Evolutionary conservation across 768 basidiomycete species (phyloP).

Genomic region (Boletus rubropictus): DNA sequence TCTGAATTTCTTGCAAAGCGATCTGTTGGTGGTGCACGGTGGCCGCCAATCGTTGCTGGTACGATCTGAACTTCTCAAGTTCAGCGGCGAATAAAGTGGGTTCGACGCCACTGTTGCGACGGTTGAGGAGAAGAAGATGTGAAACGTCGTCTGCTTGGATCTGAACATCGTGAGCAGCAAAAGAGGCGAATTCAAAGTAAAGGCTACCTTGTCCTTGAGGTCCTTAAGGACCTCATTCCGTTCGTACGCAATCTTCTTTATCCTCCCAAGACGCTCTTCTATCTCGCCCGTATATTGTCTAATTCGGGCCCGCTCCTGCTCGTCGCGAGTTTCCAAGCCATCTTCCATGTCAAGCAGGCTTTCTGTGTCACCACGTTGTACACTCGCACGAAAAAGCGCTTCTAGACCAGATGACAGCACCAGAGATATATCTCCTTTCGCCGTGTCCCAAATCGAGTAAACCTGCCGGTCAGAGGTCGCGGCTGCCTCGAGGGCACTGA

Average conservation of each 20-base stretch:
- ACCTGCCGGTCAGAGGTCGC: slow-evolving; percentile 76
- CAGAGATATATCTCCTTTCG: slow-evolving; percentile 57
- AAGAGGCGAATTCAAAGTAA: not conserved
- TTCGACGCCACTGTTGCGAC: slow-evolving; percentile 77
- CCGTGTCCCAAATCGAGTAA: slow-evolving; percentile 61
- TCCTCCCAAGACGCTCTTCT: slow-evolving; percentile 67
- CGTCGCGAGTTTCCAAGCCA: slow-evolving; percentile 54
- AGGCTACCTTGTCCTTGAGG: slow-evolving; percentile 84
- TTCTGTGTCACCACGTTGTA: slow-evolving; percentile 35
- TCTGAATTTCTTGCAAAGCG: slow-evolving; percentile 66
- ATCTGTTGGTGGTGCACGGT: slow-evolving; percentile 75
- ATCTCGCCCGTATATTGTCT: slow-evolving; percentile 63
- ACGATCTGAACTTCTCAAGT: slow-evolving; percentile 92
- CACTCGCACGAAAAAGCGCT: slow-evolving; percentile 53
- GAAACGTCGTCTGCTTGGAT: slow-evolving; percentile 96
- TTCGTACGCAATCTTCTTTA: slow-evolving; percentile 83
- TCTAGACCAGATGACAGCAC: slow-evolving; percentile 58
- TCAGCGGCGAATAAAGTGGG: slow-evolving; percentile 87
- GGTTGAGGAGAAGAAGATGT: slow-evolving; percentile 84
- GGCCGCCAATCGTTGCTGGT: slow-evolving; percentile 73
- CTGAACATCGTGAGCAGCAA: slow-evolving; percentile 37
- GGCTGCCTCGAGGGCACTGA: slow-evolving; percentile 69
- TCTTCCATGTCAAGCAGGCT: slow-evolving; percentile 73
- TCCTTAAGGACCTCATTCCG: slow-evolving; percentile 85
- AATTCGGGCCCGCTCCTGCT: slow-evolving; percentile 64